phyloP scores from a whole-genome alignment of 352 stramenopile species.

The Phytophthora sp. region DNA sequence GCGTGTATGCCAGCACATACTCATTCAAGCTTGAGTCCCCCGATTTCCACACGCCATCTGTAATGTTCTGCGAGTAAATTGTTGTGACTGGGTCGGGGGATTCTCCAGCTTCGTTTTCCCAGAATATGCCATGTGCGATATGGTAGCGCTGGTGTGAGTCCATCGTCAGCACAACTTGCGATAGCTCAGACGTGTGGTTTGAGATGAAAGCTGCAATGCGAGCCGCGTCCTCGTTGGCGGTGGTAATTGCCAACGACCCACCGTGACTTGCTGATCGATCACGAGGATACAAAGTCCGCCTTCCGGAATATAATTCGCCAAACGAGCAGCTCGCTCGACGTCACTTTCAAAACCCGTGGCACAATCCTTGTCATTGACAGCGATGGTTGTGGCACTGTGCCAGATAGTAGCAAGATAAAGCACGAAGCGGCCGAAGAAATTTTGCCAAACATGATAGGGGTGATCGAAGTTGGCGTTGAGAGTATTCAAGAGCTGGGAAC shows the following conservation, averaged over 20 bases:
- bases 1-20: conserved; percentile 90
- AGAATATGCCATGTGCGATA: conserved; percentile 95
- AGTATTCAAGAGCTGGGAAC: neutral
- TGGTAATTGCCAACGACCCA: conserved; percentile 92
- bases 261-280: conserved; percentile 93
- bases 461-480: neutral
- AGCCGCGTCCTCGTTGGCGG: conserved; percentile 83
- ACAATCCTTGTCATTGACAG: conserved; percentile 4
- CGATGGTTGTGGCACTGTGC: neutral
- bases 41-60: conserved; percentile 51
- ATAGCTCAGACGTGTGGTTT: conserved; percentile 55
- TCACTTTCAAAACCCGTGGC: conserved; percentile 7
- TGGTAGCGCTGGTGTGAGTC: conserved; percentile 95
- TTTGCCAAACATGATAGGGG: conserved; percentile 10
- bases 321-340: conserved; percentile 30
- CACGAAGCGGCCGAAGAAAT: conserved; percentile 11
- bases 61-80: conserved; percentile 88
- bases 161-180: conserved; percentile 93
- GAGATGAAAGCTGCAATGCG: conserved; percentile 89
- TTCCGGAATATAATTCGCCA: conserved; percentile 33
- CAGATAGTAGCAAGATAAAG: conserved; percentile 8
- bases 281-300: conserved; percentile 81
- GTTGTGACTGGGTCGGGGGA: conserved; percentile 90
- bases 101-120: conserved; percentile 64
- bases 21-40: conserved; percentile 64